Percentiles rank a stretch among this genome's conserved stretches.
These are phyloP conservation scores for Metschnikowia corniflorae DNA, from an alignment of 805 yeast genomes.

Conservation along the genomic window DNA sequence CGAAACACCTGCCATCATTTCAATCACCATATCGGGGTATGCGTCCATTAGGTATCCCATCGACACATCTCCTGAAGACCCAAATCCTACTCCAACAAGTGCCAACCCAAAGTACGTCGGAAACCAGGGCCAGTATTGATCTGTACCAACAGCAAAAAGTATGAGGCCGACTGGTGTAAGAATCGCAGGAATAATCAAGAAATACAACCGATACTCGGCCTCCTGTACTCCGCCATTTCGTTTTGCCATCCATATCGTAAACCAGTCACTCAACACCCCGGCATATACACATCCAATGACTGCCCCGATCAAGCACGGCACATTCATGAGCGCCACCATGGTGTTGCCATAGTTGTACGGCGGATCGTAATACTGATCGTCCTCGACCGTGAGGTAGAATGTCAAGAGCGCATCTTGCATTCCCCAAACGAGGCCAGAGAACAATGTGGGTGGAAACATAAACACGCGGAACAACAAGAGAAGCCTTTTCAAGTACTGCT, in stretches of 20 bases:
- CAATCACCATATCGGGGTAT: constrained; percentile 66
- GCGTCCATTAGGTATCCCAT: constrained; percentile 65
- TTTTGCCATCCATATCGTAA: constrained; percentile 59
- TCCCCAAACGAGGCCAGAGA: constrained; percentile 77
- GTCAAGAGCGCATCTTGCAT: constrained; percentile 73
- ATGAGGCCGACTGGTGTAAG: constrained; percentile 61
- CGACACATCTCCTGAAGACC: constrained; percentile 68
- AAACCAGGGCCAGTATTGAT: constrained; percentile 49
- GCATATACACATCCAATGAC: constrained; percentile 64
- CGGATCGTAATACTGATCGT: constrained; percentile 57
- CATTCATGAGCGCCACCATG: constrained; percentile 72
- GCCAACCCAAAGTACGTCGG: constrained; percentile 59
- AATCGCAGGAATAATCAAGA: constrained; percentile 51
- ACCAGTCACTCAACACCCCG: constrained; percentile 56
- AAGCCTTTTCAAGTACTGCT: constrained; percentile 58
- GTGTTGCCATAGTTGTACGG: constrained; percentile 66
- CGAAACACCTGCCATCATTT: constrained; percentile 68
- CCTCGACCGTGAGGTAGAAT: constrained; percentile 71
- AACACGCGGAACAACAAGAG: constrained; percentile 51
- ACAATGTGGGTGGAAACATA: constrained; percentile 59
- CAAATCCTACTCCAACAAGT: constrained; percentile 65
- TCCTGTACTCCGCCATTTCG: constrained; percentile 59
- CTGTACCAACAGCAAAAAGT: constrained; percentile 66
- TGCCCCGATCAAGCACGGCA: constrained; percentile 67
- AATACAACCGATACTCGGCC: constrained; percentile 62